These are phyloP conservation scores for Stachybotrys chlorohalonatus DNA, from an alignment of 2,329 filamentous ascomycete species.

Conservation along the genomic window DNA sequence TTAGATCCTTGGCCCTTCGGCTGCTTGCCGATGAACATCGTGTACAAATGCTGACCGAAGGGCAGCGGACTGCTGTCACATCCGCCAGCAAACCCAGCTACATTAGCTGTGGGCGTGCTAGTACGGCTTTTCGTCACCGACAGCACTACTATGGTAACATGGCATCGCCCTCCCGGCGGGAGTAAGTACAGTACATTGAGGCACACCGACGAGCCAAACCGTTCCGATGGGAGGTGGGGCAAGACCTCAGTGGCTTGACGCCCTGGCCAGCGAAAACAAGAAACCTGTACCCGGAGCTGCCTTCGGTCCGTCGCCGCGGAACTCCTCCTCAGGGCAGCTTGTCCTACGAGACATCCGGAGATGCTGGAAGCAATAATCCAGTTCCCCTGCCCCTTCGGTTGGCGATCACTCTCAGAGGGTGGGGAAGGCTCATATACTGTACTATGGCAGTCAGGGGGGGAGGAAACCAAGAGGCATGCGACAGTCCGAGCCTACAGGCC, in stretches of 20 bases:
- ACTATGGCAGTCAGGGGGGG: neutral
- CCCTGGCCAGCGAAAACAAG: neutral
- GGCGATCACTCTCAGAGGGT: neutral
- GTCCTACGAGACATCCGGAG: neutral
- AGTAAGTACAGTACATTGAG: no score
- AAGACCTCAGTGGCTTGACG: neutral
- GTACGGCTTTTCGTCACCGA: no score
- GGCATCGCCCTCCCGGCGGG: no score
- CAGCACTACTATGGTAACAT: no score
- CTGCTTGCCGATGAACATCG: neutral
- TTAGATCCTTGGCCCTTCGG: neutral
- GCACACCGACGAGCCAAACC: neutral
- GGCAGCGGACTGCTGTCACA: no score
- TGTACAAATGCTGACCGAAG: no score
- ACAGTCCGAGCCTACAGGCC: neutral
- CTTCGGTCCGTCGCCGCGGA: neutral
- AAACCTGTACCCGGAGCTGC: neutral
- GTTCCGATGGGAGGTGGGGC: neutral
- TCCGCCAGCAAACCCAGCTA: neutral
- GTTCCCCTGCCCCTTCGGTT: neutral
- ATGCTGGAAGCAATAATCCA: neutral
- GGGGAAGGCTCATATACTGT: neutral
- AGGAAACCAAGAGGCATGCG: neutral
- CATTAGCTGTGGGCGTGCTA: neutral
- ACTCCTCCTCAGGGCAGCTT: no score